Base-by-base conservation (phyloP, 2,329 filamentous ascomycete genomes). In the Eurotiales sp. region DNA sequence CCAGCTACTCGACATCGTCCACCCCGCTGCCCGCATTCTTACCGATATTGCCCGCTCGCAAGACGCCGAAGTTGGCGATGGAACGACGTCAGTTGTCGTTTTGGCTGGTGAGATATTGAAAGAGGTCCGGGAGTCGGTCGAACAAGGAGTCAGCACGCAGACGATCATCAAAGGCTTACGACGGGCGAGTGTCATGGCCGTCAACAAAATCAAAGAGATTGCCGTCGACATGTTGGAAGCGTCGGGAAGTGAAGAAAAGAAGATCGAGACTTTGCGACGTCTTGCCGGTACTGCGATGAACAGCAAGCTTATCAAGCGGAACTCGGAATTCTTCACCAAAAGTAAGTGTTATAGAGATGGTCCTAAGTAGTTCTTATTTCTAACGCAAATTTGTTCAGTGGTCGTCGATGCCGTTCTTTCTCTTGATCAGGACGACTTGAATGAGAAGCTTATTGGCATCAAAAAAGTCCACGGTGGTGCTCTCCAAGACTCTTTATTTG, bases 171-270 rank as follows among this genome's bases (percentile, higher is more conserved):
- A 97, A 80, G 92, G 90, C 54, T 77, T 99, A 69, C 83, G 93
- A 74, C 89, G 86, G 76, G 89, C 92, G 8, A 89, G 86, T 46
- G 77, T 81, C 59, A 88, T 97, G 83, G 92, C 93, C 15, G 90
- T 97, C 70, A 97, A 97, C 80, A 97, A 96, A 80, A 86, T 99
- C 71, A 95, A 95, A 81, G 93, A 99, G 76, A 96, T 99, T 70
- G 87, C 91, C 43, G 83, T 97, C 60, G 70, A 73, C 54, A 69
- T 70, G 59, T 64, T 70, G 41, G 85, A 85, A 73, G 91, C 90
- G 50, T 82, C 84, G 69, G 82, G 79, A 54, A 92, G 88, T 73
- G 90, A 95, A 72, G 83, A 82, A 56, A 95, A 92, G 76, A 87
- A 86, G 73, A 84, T 88, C 61, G 91, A 96, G 62, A 97, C 91